Conservation (phyloP, 768 basidiomycete genomes). For the Xerocomus potaroensis region DNA sequence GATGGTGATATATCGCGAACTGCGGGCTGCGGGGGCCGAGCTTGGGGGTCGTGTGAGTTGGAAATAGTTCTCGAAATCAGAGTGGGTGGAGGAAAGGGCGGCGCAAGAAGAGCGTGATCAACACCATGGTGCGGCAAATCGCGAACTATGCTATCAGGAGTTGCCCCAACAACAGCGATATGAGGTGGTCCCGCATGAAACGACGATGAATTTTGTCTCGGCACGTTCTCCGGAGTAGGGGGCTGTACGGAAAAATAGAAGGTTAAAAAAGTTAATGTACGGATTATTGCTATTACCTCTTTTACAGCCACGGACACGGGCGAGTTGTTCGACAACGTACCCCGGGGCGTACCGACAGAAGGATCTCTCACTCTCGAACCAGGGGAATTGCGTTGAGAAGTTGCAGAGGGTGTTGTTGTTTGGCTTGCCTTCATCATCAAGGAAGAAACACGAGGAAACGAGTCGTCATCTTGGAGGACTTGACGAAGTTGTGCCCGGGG, state of each 20-base stretch:
- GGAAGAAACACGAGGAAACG: constrained; percentile 22
- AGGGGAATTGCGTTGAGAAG: constrained; percentile 26
- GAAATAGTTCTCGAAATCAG: constrained; percentile 23
- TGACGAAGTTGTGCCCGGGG: constrained; percentile 28
- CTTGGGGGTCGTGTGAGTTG: constrained; percentile 19
- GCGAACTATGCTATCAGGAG: constrained; percentile 15
- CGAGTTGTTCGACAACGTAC: constrained; percentile 19
- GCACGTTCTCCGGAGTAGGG: constrained; percentile 18
- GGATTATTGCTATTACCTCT: constrained; percentile 19
- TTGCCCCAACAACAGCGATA: constrained; percentile 30
- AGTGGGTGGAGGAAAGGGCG: constrained; percentile 26
- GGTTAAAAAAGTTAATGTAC: constrained; percentile 8
- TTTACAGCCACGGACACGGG: constrained; percentile 20
- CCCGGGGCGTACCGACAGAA: constrained; percentile 19
- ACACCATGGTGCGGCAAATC: constrained; percentile 24
- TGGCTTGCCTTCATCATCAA: constrained; percentile 28
- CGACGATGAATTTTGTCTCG: constrained; percentile 8
- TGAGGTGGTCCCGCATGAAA: constrained; percentile 23
- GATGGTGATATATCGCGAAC: constrained; percentile 6
- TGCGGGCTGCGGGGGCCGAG: constrained; percentile 11
- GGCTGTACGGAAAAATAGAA: constrained; percentile 8
- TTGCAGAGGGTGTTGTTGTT: constrained; percentile 16
- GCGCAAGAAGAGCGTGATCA: constrained; percentile 23
- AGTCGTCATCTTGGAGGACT: constrained; percentile 27
- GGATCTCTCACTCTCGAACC: constrained; percentile 14